Conservation (phyloP, 768 basidiomycete genomes). For the Leccinellum luteum region DNA sequence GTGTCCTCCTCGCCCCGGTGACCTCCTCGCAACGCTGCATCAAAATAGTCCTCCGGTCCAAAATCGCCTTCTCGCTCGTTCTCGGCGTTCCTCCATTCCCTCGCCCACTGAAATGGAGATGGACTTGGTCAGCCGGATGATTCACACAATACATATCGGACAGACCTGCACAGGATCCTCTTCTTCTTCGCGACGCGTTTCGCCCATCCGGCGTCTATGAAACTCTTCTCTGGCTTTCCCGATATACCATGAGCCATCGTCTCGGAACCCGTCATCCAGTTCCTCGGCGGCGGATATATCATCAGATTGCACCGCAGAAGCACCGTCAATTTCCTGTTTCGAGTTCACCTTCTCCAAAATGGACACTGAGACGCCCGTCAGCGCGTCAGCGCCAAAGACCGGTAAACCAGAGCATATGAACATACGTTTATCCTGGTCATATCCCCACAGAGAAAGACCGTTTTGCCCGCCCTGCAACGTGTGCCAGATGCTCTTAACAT, state of each 20-base stretch:
- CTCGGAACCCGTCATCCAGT: constrained; percentile 28
- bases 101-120: constrained; percentile 59
- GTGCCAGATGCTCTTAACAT: constrained; percentile 82
- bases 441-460: constrained; percentile 64
- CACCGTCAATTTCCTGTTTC: constrained; percentile 27
- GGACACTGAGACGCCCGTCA: constrained; percentile 23
- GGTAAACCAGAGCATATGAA: not conserved
- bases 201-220: constrained; percentile 49
- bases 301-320: constrained; percentile 8
- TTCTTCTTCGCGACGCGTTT: constrained; percentile 43
- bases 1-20: constrained; percentile 59
- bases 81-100: constrained; percentile 68
- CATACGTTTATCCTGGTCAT: constrained; percentile 47
- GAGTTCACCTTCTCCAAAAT: constrained; percentile 18
- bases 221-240: constrained; percentile 83
- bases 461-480: constrained; percentile 69
- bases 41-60: constrained; percentile 82
- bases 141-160: not conserved
- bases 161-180: constrained; percentile 73
- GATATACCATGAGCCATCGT: constrained; percentile 76
- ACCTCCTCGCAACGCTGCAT: constrained; percentile 58
- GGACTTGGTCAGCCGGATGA: constrained; percentile 3
- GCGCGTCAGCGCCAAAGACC: constrained; percentile 9
- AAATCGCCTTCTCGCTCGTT: constrained; percentile 72
- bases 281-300: constrained; percentile 20